phyloP scores from a whole-genome alignment of 2,329 filamentous ascomycete genomes.

The Ceratocystiopsis sp. region DNA sequence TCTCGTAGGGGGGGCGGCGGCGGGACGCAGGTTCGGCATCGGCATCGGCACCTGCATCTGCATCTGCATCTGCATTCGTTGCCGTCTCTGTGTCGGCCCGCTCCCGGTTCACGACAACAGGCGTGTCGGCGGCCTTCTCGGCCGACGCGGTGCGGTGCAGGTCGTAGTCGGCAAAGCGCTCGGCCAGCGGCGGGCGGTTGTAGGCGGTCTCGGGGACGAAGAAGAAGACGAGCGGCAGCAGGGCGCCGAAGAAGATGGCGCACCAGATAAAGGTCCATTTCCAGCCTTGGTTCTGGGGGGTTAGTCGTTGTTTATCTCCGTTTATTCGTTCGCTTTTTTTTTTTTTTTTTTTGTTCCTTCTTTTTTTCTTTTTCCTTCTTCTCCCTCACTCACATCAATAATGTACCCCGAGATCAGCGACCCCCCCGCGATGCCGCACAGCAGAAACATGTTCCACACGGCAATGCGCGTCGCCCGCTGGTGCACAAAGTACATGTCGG shows the following conservation, averaged over 20 bases:
- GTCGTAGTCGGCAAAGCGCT: conserved; percentile 3
- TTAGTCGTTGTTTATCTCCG: too few relatives aligned
- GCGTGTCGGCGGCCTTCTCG: conserved; percentile 1
- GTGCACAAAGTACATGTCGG: conserved; percentile 91
- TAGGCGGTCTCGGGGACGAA: conserved; percentile 94
- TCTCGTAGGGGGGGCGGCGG: conserved; percentile 37
- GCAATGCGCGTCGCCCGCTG: conserved; percentile 86
- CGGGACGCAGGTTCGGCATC: neutral
- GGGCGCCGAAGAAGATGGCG: conserved; percentile 59
- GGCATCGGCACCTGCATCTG: neutral
- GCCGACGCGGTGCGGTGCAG: neutral
- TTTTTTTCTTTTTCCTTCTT: too few relatives aligned
- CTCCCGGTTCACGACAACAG: neutral
- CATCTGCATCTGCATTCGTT: neutral
- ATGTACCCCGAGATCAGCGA: too few relatives aligned
- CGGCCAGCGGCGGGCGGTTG: conserved; percentile 55
- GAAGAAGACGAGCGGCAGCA: conserved; percentile 58
- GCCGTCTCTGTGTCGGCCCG: neutral
- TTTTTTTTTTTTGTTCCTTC: too few relatives aligned
- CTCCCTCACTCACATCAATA: too few relatives aligned
- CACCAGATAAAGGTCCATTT: conserved; percentile 88
- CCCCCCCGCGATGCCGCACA: conserved; percentile 40
- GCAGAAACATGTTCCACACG: conserved; percentile 75
- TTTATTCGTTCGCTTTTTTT: too few relatives aligned
- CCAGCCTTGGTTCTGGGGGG: conserved; percentile 49